A percentile compares a stretch with the other conserved stretches of the same genome.
Conservation (phyloP, 345 rosid species). For the Eucalyptus brandiana region DNA sequence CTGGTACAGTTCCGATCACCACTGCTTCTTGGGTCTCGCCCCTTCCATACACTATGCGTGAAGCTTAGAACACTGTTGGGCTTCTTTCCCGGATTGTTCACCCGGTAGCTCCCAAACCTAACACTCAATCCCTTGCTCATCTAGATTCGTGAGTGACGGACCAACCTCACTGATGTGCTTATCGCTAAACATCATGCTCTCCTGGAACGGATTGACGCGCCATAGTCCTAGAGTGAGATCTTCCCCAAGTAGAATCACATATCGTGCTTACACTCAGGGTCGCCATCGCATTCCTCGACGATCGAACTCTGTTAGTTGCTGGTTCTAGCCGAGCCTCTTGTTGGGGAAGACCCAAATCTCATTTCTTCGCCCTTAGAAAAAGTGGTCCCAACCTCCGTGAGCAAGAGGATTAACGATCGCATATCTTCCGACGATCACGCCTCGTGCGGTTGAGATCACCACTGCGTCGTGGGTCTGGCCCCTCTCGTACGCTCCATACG, state of each 20-base stretch:
- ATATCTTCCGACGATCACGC: too few species aligned
- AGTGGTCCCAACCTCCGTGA: too few species aligned
- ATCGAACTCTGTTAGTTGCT: background rate
- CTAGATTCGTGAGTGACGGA: background rate
- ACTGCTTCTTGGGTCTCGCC: background rate
- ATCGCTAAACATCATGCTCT: background rate
- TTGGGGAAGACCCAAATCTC: background rate
- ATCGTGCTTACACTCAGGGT: background rate
- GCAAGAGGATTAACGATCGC: too few species aligned
- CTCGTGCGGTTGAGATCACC: too few species aligned
- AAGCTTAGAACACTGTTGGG: background rate
- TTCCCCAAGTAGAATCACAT: background rate
- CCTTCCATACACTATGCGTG: background rate
- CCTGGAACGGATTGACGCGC: background rate
- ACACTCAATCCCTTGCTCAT: rapidly evolving
- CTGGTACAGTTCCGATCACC: background rate
- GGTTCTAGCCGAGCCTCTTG: background rate
- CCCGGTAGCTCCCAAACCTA: background rate
- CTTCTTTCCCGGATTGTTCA: background rate
- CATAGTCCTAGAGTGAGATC: background rate
- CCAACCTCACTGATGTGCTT: background rate
- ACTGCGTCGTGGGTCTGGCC: too few species aligned
- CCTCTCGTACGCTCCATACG: too few species aligned
- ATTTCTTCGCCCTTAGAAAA: too few species aligned
- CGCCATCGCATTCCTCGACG: background rate